Base-by-base conservation (phyloP, 1,139 yeast genomes). In the Lodderomyces metapsilosis region DNA sequence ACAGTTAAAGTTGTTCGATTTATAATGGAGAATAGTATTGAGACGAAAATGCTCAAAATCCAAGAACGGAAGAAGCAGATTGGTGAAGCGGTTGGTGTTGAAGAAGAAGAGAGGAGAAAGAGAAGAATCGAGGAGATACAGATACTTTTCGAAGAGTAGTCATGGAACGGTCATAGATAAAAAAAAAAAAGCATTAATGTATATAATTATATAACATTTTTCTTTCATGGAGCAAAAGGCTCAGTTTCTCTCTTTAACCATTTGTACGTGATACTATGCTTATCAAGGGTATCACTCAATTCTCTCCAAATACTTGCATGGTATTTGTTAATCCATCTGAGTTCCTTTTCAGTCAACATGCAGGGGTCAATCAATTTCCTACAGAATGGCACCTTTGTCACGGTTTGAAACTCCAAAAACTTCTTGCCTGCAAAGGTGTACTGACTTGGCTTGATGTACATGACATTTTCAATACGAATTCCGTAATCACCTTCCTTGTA, bases 401-500 rank as follows among this genome's bases (percentile, higher is more conserved):
- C 73, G 39, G 96, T 89, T 52, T 87, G 94, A 62, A 92, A 88
- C 50, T 82, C 82, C 43, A 79, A 75, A 60, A 81, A 92, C 45
- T 71, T 66, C 53, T 74, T 76, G 39, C 79, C 87, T 42, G 62
- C 62, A 51, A 66, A 68, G 28, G 58, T 53, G 31, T 70, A 66
- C 18, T 73, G 70, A 42, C 71, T 66, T 43, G 76, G 80, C 52
- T 72, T 74, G 33, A 82, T 84, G 39, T 76, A 79, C 62, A 86
- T 71, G 55, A 88, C 87, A 57, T 87, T 88, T 62, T 94, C 99
- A 50, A 92, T 84, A 57, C 99, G 79, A 47, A 92, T 86, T 45
- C 99, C 99, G 60, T 85, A 94, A 48, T 84, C 84, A 12, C 94
- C 96, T 48, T 87, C 95, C 60, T 88, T 88, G 60, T 94, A 94